A percentile compares a stretch with the other conserved stretches of the same genome.
Conservation (phyloP, 2,329 filamentous ascomycete genomes). For the Ophiocordyceps sinensis region DNA sequence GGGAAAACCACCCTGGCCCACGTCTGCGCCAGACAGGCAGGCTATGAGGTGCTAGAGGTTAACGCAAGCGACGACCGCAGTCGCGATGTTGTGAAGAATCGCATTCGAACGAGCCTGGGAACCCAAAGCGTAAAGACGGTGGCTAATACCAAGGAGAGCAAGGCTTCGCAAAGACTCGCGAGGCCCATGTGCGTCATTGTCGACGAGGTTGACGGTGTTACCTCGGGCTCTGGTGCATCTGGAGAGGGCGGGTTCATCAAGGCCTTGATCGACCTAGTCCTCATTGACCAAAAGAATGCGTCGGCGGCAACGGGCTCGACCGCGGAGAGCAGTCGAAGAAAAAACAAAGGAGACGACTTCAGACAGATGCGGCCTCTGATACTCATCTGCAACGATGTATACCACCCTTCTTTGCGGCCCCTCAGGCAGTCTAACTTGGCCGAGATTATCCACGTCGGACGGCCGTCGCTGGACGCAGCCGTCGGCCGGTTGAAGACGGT, state of each 20-base stretch:
- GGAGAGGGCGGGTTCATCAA: constrained; percentile 93
- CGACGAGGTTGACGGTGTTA: constrained; percentile 92
- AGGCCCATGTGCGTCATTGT: constrained; percentile 87
- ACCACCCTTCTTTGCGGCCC: constrained; percentile 75
- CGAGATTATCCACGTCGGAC: constrained; percentile 83
- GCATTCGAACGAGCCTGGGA: constrained; percentile 80
- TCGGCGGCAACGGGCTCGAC: constrained; percentile 13
- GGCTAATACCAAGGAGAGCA: constrained; percentile 41
- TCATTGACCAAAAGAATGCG: constrained; percentile 69
- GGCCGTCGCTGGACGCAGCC: constrained; percentile 75
- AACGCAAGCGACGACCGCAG: constrained; percentile 96
- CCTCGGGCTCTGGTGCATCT: constrained; percentile 58
- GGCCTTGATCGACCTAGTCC: constrained; percentile 79
- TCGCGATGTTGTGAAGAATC: constrained; percentile 73
- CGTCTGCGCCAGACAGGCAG: constrained; percentile 87
- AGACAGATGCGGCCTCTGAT: constrained; percentile 77
- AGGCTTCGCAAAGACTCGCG: constrained; percentile 51
- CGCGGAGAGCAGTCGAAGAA: constrained; percentile 23
- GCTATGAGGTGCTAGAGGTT: constrained; percentile 93
- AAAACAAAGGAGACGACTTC: constrained; percentile 76
- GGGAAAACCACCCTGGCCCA: constrained; percentile 95
- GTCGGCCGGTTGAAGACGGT: constrained; percentile 67
- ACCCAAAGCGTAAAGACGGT: constrained; percentile 85
- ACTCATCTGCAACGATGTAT: constrained; percentile 94
- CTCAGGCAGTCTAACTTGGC: constrained; percentile 74